Evolutionary conservation across 345 rosid species (phyloP).

Genomic region (Anacardium occidentale): DNA sequence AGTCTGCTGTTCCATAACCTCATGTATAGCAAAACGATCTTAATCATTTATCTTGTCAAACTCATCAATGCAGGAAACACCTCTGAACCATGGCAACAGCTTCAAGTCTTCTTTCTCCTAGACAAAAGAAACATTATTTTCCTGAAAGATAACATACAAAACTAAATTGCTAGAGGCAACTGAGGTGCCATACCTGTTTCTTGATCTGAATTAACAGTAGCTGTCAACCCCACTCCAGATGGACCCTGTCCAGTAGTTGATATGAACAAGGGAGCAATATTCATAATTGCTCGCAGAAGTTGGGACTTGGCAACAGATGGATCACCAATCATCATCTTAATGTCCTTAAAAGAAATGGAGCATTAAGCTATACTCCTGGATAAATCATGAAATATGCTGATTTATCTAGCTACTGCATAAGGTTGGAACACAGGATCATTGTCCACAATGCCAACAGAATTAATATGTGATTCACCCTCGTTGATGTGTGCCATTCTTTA

Average conservation of each 20-base stretch:
- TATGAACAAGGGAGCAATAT: constrained; percentile 95
- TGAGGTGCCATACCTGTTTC: constrained; percentile 72
- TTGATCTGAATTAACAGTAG: constrained; percentile 98
- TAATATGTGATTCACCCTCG: constrained; percentile 65
- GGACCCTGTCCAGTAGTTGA: constrained; percentile 99
- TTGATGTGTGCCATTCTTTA: constrained; percentile 92
- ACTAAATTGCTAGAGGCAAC: constrained; percentile 4
- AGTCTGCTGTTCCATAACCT: constrained; percentile 99
- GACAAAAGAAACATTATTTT: constrained; percentile 15
- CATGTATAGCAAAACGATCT: constrained; percentile 99
- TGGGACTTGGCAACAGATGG: constrained; percentile 99
- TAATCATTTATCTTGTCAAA: constrained; percentile 99
- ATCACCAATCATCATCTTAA: constrained; percentile 99
- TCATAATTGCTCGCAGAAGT: constrained; percentile 93
- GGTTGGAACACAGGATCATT: neutral
- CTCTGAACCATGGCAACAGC: constrained; percentile 99
- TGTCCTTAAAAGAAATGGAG: constrained; percentile 54
- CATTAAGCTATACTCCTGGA: neutral
- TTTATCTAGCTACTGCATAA: neutral
- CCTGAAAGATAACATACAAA: neutral
- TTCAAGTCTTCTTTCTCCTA: constrained; percentile 98
- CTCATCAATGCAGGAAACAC: constrained; percentile 96
- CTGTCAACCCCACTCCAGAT: constrained; percentile 99
- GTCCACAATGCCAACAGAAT: neutral
- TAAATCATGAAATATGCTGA: neutral